Conservation (phyloP, 208 protist genomes). For the Leishmania aethiopica region DNA sequence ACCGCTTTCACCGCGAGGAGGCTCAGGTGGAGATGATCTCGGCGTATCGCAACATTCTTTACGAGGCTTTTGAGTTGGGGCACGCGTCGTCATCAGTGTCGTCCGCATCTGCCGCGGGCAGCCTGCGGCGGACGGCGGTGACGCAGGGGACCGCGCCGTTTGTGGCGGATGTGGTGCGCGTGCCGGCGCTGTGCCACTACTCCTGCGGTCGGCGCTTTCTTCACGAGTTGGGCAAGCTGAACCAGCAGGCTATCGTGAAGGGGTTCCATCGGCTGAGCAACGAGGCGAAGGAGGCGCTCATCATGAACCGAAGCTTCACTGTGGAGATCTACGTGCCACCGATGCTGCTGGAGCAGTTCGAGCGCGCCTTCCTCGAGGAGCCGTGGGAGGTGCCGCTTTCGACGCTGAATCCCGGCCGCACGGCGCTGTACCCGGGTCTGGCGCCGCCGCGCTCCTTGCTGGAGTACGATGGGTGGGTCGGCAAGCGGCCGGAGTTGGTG, state of each 20-base stretch:
- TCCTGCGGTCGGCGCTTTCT: slow-evolving; percentile 49
- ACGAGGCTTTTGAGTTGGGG: slow-evolving; percentile 71
- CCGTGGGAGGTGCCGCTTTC: slow-evolving; percentile 77
- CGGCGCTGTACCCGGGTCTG: slow-evolving; percentile 79
- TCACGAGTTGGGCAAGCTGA: slow-evolving; percentile 83
- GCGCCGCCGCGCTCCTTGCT: slow-evolving; percentile 70
- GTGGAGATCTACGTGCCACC: slow-evolving; percentile 83
- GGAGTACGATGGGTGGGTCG: slow-evolving; percentile 79
- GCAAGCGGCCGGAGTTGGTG: slow-evolving; percentile 75
- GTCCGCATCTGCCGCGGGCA: neutral
- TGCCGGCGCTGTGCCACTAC: slow-evolving; percentile 69
- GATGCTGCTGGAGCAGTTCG: slow-evolving; percentile 64
- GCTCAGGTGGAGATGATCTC: slow-evolving; percentile 91
- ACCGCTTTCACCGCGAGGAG: slow-evolving; percentile 77
- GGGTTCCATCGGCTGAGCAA: slow-evolving; percentile 83
- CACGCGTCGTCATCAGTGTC: neutral
- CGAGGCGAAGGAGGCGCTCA: slow-evolving; percentile 73
- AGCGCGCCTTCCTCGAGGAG: slow-evolving; percentile 70
- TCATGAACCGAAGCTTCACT: slow-evolving; percentile 60
- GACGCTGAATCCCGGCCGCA: slow-evolving; percentile 65
- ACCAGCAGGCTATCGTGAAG: slow-evolving; percentile 85
- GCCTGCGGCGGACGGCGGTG: slow-evolving; percentile 5
- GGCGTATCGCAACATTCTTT: slow-evolving; percentile 87
- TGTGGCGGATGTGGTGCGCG: slow-evolving; percentile 65
- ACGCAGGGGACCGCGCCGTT: slow-evolving; percentile 5